Percentiles rank a stretch among this genome's conserved stretches.
Evolutionary conservation across 1,284 basidiomycete species (phyloP).

Genomic region (Ceraceosorus guamensis): DNA sequence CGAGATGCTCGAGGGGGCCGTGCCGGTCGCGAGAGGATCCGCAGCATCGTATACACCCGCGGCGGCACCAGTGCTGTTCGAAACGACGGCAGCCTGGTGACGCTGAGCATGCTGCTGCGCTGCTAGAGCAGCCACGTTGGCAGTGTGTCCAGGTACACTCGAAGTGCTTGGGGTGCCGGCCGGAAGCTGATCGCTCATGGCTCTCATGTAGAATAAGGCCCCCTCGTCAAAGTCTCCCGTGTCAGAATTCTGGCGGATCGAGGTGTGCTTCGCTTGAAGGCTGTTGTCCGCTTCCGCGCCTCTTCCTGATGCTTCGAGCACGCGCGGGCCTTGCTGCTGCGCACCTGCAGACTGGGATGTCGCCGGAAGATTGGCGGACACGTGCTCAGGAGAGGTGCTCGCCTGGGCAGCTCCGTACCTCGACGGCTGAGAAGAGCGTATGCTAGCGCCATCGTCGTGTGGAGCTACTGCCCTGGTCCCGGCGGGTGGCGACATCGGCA

Average conservation of each 20-base stretch:
- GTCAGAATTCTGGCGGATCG: not conserved
- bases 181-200: slow-evolving; percentile 38
- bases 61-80: slow-evolving; percentile 19
- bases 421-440: no score
- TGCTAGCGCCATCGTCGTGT: no score
- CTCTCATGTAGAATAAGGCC: slow-evolving; percentile 37
- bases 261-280: not conserved
- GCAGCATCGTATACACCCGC: slow-evolving; percentile 12
- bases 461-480: no score
- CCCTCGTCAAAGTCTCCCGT: slow-evolving; percentile 30
- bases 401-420: no score
- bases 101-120: not conserved
- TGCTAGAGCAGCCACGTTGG: not conserved
- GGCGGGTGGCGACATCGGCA: no score
- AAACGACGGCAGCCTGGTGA: not conserved
- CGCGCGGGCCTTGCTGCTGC: not conserved
- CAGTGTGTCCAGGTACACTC: no score
- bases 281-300: slow-evolving; percentile 9
- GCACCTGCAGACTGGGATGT: no score
- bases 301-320: slow-evolving; percentile 12
- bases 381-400: no score
- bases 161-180: slow-evolving; percentile 8
- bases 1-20: not conserved
- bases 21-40: no score
- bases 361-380: no score